Conservation (phyloP, 345 rosid species). For the Gynandropsis gynandra region DNA sequence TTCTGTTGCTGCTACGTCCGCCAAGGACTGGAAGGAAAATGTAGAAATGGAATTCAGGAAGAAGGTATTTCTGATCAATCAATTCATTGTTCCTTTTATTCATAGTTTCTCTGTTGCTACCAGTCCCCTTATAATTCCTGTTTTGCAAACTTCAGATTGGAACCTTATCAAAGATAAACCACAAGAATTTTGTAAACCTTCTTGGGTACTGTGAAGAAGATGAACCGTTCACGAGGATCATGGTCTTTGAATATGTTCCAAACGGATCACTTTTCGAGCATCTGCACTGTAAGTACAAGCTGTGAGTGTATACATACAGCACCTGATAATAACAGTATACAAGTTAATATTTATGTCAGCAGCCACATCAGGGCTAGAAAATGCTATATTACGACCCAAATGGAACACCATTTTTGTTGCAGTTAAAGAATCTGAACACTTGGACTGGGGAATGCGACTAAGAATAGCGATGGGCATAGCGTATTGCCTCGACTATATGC, state of each 20-base stretch:
- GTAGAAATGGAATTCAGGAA: conserved; percentile 66
- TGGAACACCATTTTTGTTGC: conserved; percentile 20
- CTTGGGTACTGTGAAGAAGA: conserved; percentile 80
- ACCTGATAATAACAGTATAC: too few species aligned
- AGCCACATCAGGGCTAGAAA: too few species aligned
- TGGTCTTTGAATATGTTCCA: conserved; percentile 97
- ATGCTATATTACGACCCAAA: too few species aligned
- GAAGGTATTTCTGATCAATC: conserved; percentile 44
- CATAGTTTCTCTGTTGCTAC: neutral
- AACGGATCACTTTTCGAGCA: conserved; percentile 92
- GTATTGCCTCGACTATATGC: conserved; percentile 90
- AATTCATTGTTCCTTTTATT: neutral
- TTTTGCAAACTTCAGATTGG: conserved; percentile 53
- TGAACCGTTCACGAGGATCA: conserved; percentile 85
- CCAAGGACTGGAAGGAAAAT: conserved; percentile 59
- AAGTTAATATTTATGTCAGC: too few species aligned
- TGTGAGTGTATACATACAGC: too few species aligned
- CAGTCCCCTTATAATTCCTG: neutral
- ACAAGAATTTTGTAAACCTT: conserved; percentile 89
- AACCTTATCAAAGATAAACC: conserved; percentile 70
- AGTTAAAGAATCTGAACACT: conserved; percentile 85
- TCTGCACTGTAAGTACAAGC: conserved; percentile 50
- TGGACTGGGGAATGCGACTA: conserved; percentile 76
- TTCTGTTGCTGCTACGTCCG: conserved; percentile 41
- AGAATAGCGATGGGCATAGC: conserved; percentile 83